phyloP scores from a whole-genome alignment of 768 basidiomycete species.

The Lepiota subincarnata region DNA sequence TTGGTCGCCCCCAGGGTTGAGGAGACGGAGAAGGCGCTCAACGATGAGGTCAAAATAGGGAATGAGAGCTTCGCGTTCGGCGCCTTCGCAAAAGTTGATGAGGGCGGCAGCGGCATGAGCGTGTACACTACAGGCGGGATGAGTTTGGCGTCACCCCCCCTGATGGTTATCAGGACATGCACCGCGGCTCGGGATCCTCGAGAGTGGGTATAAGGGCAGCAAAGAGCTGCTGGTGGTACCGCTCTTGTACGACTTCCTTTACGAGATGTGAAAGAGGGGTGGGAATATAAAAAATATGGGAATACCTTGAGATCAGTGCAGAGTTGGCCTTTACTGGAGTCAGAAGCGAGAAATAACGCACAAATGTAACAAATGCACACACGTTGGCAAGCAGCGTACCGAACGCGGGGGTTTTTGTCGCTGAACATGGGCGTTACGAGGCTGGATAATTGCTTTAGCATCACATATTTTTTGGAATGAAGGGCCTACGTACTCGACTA shows the following conservation, averaged over 20 bases:
- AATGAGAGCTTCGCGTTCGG: slow-evolving; percentile 64
- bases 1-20: slow-evolving; percentile 50
- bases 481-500: slow-evolving; percentile 60
- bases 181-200: slow-evolving; percentile 74
- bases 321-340: slow-evolving; percentile 63
- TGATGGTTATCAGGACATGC: slow-evolving; percentile 13
- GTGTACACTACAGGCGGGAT: slow-evolving; percentile 54
- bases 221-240: slow-evolving; percentile 66
- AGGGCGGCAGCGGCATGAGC: slow-evolving; percentile 84
- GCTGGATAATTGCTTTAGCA: slow-evolving; percentile 28
- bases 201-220: slow-evolving; percentile 67
- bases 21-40: slow-evolving; percentile 60
- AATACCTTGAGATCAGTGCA: slow-evolving; percentile 84
- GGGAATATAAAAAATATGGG: neutral
- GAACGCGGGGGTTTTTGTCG: slow-evolving; percentile 74
- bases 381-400: slow-evolving; percentile 83
- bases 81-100: slow-evolving; percentile 90
- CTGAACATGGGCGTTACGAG: slow-evolving; percentile 74
- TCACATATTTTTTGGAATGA: neutral
- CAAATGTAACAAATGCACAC: slow-evolving; percentile 45
- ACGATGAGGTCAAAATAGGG: slow-evolving; percentile 82
- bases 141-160: neutral
- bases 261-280: neutral
- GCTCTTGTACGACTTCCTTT: slow-evolving; percentile 75
- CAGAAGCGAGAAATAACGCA: slow-evolving; percentile 1